Conservation (phyloP, 805 yeast species). For the Kurtzmaniella cleridarum region DNA sequence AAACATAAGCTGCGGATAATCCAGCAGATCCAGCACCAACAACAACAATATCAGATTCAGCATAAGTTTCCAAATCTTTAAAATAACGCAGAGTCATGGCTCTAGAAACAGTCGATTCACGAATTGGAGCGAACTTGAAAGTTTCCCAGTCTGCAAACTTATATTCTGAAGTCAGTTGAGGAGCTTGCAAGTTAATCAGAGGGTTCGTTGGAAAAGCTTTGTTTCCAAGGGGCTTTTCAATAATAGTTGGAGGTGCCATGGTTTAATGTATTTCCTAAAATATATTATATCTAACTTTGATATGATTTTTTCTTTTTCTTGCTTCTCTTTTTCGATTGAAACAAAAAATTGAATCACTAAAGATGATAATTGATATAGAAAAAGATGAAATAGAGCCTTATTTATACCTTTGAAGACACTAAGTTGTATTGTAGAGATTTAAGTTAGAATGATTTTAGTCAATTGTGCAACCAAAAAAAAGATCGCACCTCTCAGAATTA, state of each 20-base stretch:
- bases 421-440: too few relatives aligned
- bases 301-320: too few relatives aligned
- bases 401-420: too few relatives aligned
- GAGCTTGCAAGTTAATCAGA: conserved; percentile 12
- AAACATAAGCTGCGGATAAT: conserved; percentile 66
- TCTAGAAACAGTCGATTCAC: conserved; percentile 74
- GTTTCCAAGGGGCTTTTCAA: conserved; percentile 6
- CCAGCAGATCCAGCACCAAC: conserved; percentile 81
- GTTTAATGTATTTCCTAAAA: too few relatives aligned
- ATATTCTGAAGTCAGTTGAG: conserved; percentile 18
- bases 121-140: conserved; percentile 64
- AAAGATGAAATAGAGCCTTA: too few relatives aligned
- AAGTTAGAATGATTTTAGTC: too few relatives aligned
- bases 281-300: too few relatives aligned
- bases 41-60: conserved; percentile 70
- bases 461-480: conserved; percentile 7
- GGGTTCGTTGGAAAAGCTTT: conserved; percentile 8
- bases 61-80: conserved; percentile 64
- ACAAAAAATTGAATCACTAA: neutral
- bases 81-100: conserved; percentile 77
- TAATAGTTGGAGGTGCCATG: conserved; percentile 32
- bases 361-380: neutral
- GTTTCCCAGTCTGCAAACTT: conserved; percentile 57
- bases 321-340: neutral
- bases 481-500: conserved; percentile 10